These are phyloP conservation scores for Shiraia bambusicola DNA, from an alignment of 2,329 filamentous ascomycete species.

Conservation along the genomic window DNA sequence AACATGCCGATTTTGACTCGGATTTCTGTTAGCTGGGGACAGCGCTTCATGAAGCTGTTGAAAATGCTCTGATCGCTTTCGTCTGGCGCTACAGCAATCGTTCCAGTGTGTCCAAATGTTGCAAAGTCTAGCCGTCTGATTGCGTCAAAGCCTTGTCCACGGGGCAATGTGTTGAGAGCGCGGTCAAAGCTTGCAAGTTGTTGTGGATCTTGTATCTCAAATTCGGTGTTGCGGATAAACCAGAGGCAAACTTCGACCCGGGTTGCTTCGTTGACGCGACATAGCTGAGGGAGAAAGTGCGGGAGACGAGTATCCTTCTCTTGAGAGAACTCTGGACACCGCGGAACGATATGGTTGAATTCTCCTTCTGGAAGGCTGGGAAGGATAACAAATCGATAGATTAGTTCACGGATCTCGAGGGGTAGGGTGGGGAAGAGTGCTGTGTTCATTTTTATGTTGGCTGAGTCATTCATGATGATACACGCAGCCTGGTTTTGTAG, in stretches of 20 bases:
- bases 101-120: slow-evolving; percentile 4
- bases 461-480: neutral
- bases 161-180: slow-evolving; percentile 3
- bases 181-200: neutral
- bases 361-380: neutral
- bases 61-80: neutral
- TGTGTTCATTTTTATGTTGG: neutral
- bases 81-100: neutral
- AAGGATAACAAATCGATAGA: slow-evolving; percentile 1
- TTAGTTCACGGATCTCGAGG: slow-evolving; percentile 5
- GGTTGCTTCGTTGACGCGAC: slow-evolving; percentile 7
- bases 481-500: too few relatives aligned
- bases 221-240: slow-evolving; percentile 3
- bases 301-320: neutral
- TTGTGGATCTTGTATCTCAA: slow-evolving; percentile 2
- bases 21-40: neutral
- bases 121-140: slow-evolving; percentile 5
- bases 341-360: neutral
- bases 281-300: slow-evolving; percentile 6
- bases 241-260: slow-evolving; percentile 7
- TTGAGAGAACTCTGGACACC: neutral
- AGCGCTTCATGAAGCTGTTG: slow-evolving; percentile 4
- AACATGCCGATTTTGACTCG: slow-evolving; percentile 3
- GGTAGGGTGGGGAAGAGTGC: slow-evolving; percentile 3
- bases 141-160: slow-evolving; percentile 1